A percentile compares a stretch with the other conserved stretches of the same genome.
Conservation (phyloP, 345 rosid genomes). For the Eucalyptus cloeziana region DNA sequence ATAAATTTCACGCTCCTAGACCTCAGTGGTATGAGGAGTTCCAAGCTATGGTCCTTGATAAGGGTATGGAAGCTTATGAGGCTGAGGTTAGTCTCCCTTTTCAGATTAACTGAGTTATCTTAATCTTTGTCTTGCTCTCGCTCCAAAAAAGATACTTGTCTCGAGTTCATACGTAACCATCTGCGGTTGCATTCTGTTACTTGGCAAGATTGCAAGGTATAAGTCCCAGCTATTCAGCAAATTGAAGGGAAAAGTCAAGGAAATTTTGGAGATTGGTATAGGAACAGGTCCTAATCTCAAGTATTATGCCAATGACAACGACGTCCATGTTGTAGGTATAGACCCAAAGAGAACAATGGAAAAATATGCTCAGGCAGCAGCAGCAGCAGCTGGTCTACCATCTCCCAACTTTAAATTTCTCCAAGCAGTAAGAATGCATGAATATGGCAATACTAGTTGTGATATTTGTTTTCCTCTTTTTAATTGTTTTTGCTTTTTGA, state of each 20-base stretch:
- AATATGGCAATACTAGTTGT: neutral
- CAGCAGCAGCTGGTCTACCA: conserved; percentile 51
- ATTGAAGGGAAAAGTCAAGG: conserved; percentile 49
- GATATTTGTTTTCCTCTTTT: neutral
- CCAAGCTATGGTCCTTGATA: conserved; percentile 34
- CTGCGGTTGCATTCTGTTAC: neutral
- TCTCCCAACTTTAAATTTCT: conserved; percentile 42
- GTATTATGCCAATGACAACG: conserved; percentile 35
- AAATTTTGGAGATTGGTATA: conserved; percentile 71
- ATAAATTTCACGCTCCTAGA: conserved; percentile 50
- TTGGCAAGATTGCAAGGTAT: conserved; percentile 45
- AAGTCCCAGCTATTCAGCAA: conserved; percentile 43
- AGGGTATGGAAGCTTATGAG: conserved; percentile 48
- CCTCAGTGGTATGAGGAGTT: conserved; percentile 79
- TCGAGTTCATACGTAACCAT: neutral
- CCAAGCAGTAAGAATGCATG: conserved; percentile 38
- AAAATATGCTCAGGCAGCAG: conserved; percentile 49
- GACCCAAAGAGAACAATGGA: conserved; percentile 81
- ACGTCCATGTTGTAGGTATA: conserved; percentile 46
- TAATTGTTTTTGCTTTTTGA: neutral
- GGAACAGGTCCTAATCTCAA: conserved; percentile 86
- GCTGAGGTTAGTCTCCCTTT: conserved; percentile 31
- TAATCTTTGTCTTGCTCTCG: neutral
- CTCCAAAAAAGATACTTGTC: neutral
- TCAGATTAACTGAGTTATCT: neutral